These are phyloP conservation scores for Amanita brunnescens DNA, from an alignment of 768 basidiomycete genomes.

Conservation along the genomic window DNA sequence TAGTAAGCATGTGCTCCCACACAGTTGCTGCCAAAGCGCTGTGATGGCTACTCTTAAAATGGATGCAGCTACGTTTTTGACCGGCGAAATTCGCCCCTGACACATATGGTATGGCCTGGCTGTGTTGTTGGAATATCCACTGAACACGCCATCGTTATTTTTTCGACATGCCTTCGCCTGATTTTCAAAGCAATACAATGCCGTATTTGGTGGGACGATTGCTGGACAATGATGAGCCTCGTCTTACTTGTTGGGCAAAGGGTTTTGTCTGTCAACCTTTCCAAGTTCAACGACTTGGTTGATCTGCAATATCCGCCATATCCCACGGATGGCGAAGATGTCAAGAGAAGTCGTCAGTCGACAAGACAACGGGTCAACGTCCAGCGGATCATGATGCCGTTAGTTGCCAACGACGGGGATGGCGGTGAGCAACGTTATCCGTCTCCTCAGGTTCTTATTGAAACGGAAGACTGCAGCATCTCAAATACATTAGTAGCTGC, in stretches of 20 bases:
- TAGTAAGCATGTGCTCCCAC: not conserved
- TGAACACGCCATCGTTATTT: constrained; percentile 1
- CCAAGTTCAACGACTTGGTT: not conserved
- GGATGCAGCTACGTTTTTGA: not conserved
- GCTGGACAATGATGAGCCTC: constrained; percentile 9
- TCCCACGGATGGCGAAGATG: too few species aligned
- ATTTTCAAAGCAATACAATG: constrained; percentile 1
- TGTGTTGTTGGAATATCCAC: not conserved
- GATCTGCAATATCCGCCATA: not conserved
- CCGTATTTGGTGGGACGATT: constrained; percentile 12
- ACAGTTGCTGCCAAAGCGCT: not conserved
- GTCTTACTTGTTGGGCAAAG: constrained; percentile 2
- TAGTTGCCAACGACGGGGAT: too few species aligned
- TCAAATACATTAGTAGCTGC: too few species aligned
- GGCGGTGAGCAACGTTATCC: too few species aligned
- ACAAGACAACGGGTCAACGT: too few species aligned
- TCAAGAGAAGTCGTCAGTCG: too few species aligned
- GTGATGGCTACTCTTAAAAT: not conserved
- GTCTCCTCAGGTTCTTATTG: too few species aligned
- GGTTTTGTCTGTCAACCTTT: not conserved
- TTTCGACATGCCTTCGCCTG: constrained; percentile 7
- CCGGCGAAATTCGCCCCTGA: not conserved
- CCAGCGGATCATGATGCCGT: too few species aligned
- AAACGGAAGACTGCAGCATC: too few species aligned
- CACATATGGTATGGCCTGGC: not conserved